A percentile compares a stretch with the other conserved stretches of the same genome.
phyloP scores from a whole-genome alignment of 306 rosid genomes.

The Prunus padus region DNA sequence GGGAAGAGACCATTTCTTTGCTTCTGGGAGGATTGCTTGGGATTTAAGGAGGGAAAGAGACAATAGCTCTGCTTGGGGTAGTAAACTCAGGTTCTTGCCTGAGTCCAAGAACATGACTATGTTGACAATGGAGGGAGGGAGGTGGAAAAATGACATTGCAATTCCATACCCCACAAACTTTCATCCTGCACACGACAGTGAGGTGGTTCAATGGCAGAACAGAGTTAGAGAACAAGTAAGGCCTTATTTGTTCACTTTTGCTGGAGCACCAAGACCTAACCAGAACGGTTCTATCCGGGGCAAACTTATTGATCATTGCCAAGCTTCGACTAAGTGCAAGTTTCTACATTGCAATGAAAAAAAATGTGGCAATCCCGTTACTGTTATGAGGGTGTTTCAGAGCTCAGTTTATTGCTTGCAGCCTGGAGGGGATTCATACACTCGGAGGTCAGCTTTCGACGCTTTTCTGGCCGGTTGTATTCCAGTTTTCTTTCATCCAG shows the following conservation, averaged over 20 bases:
- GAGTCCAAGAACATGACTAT: constrained; percentile 78
- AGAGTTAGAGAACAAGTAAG: constrained; percentile 42
- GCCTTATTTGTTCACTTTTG: constrained; percentile 54
- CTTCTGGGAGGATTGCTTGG: constrained; percentile 87
- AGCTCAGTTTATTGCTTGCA: constrained; percentile 73
- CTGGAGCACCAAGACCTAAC: constrained; percentile 80
- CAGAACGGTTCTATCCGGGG: constrained; percentile 50
- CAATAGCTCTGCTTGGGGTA: constrained; percentile 67
- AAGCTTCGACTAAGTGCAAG: constrained; percentile 41
- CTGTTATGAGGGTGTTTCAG: constrained; percentile 54
- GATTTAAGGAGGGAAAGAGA: constrained; percentile 77
- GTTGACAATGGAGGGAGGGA: constrained; percentile 78
- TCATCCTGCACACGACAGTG: constrained; percentile 45
- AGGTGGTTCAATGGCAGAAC: constrained; percentile 54
- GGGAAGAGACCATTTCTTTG: constrained; percentile 85
- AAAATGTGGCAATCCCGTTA: constrained; percentile 59
- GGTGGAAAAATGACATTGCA: constrained; percentile 85
- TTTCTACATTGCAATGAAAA: constrained; percentile 61
- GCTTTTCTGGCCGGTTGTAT: constrained; percentile 80
- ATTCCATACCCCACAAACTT: constrained; percentile 83
- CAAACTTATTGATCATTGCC: constrained; percentile 59
- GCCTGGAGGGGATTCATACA: constrained; percentile 85
- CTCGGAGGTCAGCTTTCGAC: constrained; percentile 81
- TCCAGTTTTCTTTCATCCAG: constrained; percentile 90
- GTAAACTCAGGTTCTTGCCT: constrained; percentile 71